Evolutionary conservation across 139 green algal genomes (phyloP).

Genomic region (Coccomyxa sp.): DNA sequence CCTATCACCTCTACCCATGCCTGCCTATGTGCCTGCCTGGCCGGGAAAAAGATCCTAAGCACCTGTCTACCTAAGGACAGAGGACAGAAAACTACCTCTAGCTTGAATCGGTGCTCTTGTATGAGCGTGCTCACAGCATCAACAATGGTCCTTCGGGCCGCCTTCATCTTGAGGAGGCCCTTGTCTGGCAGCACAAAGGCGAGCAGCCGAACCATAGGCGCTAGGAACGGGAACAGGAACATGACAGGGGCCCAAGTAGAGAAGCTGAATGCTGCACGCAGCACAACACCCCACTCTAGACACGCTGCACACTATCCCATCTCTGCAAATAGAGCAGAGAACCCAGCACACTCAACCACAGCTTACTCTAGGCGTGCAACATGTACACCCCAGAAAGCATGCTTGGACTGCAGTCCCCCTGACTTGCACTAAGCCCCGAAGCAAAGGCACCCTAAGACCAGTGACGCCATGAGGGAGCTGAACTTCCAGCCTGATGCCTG

Average conservation of each 20-base stretch:
- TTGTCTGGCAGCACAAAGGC: constrained; percentile 20
- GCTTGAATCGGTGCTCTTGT: not conserved
- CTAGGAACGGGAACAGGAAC: constrained; percentile 19
- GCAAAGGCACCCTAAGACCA: not conserved
- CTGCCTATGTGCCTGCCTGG: no score
- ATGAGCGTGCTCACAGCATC: not conserved
- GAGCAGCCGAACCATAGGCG: constrained; percentile 4
- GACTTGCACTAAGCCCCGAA: not conserved
- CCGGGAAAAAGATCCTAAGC: no score
- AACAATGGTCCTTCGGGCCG: not conserved
- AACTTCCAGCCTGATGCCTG: not conserved
- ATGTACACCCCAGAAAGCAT: not conserved
- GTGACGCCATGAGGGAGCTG: not conserved
- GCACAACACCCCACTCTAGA: not conserved
- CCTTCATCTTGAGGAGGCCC: constrained; percentile 6
- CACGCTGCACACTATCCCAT: not conserved
- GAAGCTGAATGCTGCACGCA: not conserved
- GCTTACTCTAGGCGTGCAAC: not conserved
- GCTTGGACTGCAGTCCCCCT: not conserved
- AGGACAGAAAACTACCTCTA: no score
- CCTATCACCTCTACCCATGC: no score
- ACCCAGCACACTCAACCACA: not conserved
- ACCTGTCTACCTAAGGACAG: no score
- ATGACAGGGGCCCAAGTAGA: constrained; percentile 7
- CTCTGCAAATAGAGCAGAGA: not conserved